These are phyloP conservation scores for Nigrograna mackinnonii DNA, from an alignment of 2,329 filamentous ascomycete species.

Conservation along the genomic window DNA sequence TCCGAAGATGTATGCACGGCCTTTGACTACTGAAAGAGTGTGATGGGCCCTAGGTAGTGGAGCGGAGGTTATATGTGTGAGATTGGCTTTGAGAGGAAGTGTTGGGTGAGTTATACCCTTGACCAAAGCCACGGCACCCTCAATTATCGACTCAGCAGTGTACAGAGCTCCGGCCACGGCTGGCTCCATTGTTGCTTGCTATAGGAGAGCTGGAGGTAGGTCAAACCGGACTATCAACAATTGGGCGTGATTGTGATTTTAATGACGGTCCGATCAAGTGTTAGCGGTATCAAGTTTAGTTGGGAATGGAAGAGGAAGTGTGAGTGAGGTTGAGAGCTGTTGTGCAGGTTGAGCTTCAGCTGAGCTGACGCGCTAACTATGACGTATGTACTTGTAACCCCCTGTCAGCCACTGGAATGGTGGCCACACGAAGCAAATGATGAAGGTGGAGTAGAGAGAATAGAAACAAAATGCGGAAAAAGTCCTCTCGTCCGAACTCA, in stretches of 20 bases:
- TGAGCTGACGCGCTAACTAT: constrained; percentile 9
- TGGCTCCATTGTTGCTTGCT: constrained; percentile 40
- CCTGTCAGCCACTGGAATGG: no score
- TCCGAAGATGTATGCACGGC: constrained; percentile 61
- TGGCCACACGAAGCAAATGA: no score
- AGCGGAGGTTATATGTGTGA: constrained; percentile 51
- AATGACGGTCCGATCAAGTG: no score
- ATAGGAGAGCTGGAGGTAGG: no score
- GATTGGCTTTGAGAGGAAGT: constrained; percentile 54
- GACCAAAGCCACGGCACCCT: constrained; percentile 50
- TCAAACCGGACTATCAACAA: no score
- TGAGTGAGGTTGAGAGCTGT: constrained; percentile 2
- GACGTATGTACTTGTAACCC: constrained; percentile 8
- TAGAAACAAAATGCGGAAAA: no score
- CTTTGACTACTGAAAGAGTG: constrained; percentile 56
- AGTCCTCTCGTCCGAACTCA: no score
- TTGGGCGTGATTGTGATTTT: no score
- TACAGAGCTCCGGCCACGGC: constrained; percentile 41
- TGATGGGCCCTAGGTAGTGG: constrained; percentile 54
- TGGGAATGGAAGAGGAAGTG: neutral
- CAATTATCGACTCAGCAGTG: constrained; percentile 37
- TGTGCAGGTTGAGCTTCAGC: constrained; percentile 9
- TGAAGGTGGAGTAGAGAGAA: no score
- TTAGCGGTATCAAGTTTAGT: no score
- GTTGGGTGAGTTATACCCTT: constrained; percentile 54